Evolutionary conservation across 768 basidiomycete genomes (phyloP), one percentile per base, ranked within the genome.

Genomic region (Termitomyces sp.): DNA sequence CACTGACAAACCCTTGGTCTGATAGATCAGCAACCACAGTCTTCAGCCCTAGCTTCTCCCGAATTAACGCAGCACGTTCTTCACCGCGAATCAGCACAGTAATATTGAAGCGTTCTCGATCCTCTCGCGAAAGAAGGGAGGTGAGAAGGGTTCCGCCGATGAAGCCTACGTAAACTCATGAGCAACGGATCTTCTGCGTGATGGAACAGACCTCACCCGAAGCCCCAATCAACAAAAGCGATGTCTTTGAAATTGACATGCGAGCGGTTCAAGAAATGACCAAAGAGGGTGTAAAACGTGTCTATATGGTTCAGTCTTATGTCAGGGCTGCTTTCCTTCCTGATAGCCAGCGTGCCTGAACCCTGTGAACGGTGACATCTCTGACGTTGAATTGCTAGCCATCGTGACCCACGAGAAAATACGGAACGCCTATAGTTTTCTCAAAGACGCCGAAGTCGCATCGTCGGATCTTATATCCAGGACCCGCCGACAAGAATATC

Each of bases 71-170:
- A 8, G 60, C 60, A 23, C 55, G 57, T 40, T 61, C 60, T 56
- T 61, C 60, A 14, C 57, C 57, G 14, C 60, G 54, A 56, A 61
- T 61, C 6, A 61, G 23, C 12, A 58, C 46, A 11, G 57, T 61
- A 52, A 61, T 61, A 40, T 61, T 57, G 30, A 58, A 61, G 12
- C 48, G 60, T 2, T 58, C 26, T 37, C 43, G 53, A 15, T 55
- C 60, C 17, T 56, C 48, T 33, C 57, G 51, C 9, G 50, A 46
- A n/a, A 61, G 60, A 44, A 61, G 57, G 37, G 57, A 49, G 35
- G 37, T 51, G 47, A 61, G 60, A 10, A 61, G 43, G 3, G 54
- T 58, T 23, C 60, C 57, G 12, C 60, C 60, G 23, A 61, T 50
- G 23, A 61, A 61, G 10, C 60, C 60, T 61, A 50, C 26, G 30